Evolutionary conservation across 257 asterid genomes (phyloP).

Genomic region (Dorcoceras hygrometricum): DNA sequence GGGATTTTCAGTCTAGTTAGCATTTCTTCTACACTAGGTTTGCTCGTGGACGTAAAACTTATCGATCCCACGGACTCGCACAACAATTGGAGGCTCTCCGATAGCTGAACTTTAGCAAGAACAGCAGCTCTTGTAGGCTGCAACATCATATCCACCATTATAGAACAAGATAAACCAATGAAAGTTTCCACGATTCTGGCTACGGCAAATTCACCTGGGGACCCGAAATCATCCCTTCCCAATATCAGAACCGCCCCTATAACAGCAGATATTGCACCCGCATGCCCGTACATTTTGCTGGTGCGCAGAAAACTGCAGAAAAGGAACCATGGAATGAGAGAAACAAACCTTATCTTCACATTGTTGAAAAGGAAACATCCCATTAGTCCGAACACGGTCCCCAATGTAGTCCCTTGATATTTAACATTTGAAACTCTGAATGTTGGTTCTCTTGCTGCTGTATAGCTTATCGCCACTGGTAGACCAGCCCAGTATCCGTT

Average conservation of each 20-base stretch:
- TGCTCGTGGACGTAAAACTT: slow-evolving; percentile 21
- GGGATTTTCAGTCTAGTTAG: slow-evolving; percentile 34
- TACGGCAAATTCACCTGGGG: slow-evolving; percentile 74
- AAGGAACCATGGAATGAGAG: slow-evolving; percentile 87
- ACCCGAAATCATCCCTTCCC: slow-evolving; percentile 69
- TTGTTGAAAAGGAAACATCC: slow-evolving; percentile 72
- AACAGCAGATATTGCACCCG: slow-evolving; percentile 78
- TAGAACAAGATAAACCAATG: slow-evolving; percentile 74
- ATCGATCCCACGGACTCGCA: slow-evolving; percentile 37
- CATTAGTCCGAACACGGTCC: slow-evolving; percentile 72
- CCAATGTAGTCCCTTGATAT: slow-evolving; percentile 89
- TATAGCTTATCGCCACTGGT: slow-evolving; percentile 64
- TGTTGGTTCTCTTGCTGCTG: slow-evolving; percentile 68
- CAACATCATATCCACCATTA: slow-evolving; percentile 62
- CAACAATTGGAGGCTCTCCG: slow-evolving; percentile 36
- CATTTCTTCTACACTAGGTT: slow-evolving; percentile 32
- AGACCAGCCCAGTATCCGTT: slow-evolving; percentile 78
- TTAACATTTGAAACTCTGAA: slow-evolving; percentile 65
- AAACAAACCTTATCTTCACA: slow-evolving; percentile 52
- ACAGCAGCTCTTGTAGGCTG: slow-evolving; percentile 81
- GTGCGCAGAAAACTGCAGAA: slow-evolving; percentile 55
- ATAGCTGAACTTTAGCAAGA: slow-evolving; percentile 57
- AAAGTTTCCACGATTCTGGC: slow-evolving; percentile 75
- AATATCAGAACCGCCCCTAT: slow-evolving; percentile 70
- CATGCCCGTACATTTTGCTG: slow-evolving; percentile 86